Conservation (phyloP, 106 monocot genomes). For the Dendrobium officinale region DNA sequence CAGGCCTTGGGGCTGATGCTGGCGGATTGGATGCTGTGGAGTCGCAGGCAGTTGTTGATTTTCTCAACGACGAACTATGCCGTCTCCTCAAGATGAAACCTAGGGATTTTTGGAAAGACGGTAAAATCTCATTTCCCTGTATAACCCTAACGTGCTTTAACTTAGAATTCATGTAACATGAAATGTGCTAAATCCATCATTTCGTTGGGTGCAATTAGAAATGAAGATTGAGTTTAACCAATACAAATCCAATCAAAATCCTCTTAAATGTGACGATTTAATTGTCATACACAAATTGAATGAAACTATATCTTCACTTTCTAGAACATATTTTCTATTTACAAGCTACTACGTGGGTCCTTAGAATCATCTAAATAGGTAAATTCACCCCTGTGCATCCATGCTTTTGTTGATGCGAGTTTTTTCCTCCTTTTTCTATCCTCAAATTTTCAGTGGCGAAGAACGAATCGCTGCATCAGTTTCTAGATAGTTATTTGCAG, state of each 20-base stretch:
- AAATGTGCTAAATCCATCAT: not conserved
- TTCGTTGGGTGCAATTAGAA: too few relatives aligned
- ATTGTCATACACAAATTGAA: too few relatives aligned
- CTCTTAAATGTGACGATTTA: too few relatives aligned
- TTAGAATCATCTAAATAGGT: not conserved
- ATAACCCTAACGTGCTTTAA: constrained; percentile 10
- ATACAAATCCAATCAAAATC: too few relatives aligned
- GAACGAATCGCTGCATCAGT: constrained; percentile 60
- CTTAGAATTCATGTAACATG: not conserved
- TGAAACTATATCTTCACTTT: not conserved
- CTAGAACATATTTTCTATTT: not conserved
- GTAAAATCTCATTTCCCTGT: constrained; percentile 12
- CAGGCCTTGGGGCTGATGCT: constrained; percentile 61
- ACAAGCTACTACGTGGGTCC: too few relatives aligned
- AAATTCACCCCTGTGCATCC: not conserved
- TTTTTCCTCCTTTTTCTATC: not conserved
- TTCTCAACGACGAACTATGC: constrained; percentile 67
- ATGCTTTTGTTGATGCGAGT: not conserved
- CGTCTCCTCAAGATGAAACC: constrained; percentile 46
- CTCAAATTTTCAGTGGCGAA: constrained; percentile 48
- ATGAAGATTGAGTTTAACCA: too few relatives aligned
- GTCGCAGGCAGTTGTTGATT: constrained; percentile 76
- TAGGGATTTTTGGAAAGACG: constrained; percentile 84
- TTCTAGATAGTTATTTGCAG: constrained; percentile 78
- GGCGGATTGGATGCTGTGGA: constrained; percentile 77